A percentile compares a stretch with the other conserved stretches of the same genome.
Evolutionary conservation across 176 grass and related monocot genomes (phyloP).

Genomic region (Themeda triandra): DNA sequence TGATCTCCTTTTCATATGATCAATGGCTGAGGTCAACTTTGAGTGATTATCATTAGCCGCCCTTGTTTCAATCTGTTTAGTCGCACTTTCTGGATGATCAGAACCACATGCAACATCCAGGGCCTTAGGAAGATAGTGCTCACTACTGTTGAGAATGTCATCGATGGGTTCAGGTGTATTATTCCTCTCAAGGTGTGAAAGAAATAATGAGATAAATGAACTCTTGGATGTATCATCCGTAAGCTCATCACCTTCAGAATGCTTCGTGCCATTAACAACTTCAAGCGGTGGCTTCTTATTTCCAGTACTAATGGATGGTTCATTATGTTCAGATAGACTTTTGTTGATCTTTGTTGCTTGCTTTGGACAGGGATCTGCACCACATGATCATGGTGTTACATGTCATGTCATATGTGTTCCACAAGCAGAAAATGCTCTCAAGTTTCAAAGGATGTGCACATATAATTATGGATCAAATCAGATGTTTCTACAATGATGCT

Average conservation of each 20-base stretch:
- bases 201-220: constrained; percentile 91
- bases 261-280: constrained; percentile 27
- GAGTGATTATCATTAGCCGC: constrained; percentile 20
- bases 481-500: constrained; percentile 6
- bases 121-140: constrained; percentile 53
- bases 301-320: constrained; percentile 26
- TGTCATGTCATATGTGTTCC: constrained; percentile 36
- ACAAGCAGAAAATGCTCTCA: constrained; percentile 10
- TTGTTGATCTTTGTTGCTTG: constrained; percentile 43
- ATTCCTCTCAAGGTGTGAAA: constrained; percentile 94
- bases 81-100: constrained; percentile 36
- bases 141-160: constrained; percentile 68
- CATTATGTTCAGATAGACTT: constrained; percentile 34
- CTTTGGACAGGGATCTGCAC: constrained; percentile 54
- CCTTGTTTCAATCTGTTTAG: constrained; percentile 26
- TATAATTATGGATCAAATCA: constrained; percentile 11
- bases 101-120: constrained; percentile 36
- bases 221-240: constrained; percentile 58
- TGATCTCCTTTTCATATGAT: constrained; percentile 31
- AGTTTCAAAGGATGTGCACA: constrained; percentile 9
- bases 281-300: constrained; percentile 30
- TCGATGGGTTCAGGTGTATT: constrained; percentile 45
- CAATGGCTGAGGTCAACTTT: constrained; percentile 13
- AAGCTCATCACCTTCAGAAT: constrained; percentile 41
- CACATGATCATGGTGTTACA: constrained; percentile 28